Percentiles rank a stretch among this genome's conserved stretches.
phyloP scores from a whole-genome alignment of 2,329 filamentous ascomycete genomes.

The Stachybotrys echinatus region DNA sequence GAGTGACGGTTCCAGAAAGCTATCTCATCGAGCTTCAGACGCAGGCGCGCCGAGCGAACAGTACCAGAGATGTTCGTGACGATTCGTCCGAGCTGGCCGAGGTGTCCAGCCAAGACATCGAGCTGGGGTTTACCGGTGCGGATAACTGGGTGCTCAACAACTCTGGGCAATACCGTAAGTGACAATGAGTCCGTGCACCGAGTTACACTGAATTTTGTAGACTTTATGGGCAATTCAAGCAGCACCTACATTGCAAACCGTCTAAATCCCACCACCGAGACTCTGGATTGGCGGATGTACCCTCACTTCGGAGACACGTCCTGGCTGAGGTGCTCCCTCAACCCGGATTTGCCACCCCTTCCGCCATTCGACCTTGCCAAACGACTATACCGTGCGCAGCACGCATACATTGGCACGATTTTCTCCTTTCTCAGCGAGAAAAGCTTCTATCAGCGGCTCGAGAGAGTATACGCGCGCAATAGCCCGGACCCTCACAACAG shows the following conservation, averaged over 20 bases:
- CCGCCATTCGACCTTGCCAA: constrained; percentile 5
- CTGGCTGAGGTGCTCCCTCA: constrained; percentile 1
- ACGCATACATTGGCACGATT: constrained; percentile 52
- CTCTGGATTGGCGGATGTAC: constrained; percentile 3
- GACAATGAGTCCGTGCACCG: background rate
- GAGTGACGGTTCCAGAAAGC: constrained; percentile 2
- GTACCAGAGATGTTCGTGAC: background rate
- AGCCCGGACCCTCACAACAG: constrained; percentile 33
- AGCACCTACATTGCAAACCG: constrained; percentile 3
- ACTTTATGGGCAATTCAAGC: constrained; percentile 3
- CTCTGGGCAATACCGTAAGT: constrained; percentile 2
- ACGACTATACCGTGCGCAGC: constrained; percentile 31
- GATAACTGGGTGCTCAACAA: constrained; percentile 1
- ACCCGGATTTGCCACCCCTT: background rate
- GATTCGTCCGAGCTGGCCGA: background rate
- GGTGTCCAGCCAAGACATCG: background rate
- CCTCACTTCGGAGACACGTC: constrained; percentile 3
- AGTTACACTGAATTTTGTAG: background rate
- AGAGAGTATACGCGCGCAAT: constrained; percentile 35
- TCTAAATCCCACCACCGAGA: constrained; percentile 4
- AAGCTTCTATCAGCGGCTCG: constrained; percentile 38
- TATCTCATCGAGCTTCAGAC: constrained; percentile 1
- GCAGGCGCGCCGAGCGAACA: background rate
- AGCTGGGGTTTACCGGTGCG: background rate
- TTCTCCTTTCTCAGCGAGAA: constrained; percentile 41